Percentiles rank a stretch among this genome's conserved stretches.
phyloP scores from a whole-genome alignment of 495 filamentous ascomycete genomes.

The Daldinia loculata region DNA sequence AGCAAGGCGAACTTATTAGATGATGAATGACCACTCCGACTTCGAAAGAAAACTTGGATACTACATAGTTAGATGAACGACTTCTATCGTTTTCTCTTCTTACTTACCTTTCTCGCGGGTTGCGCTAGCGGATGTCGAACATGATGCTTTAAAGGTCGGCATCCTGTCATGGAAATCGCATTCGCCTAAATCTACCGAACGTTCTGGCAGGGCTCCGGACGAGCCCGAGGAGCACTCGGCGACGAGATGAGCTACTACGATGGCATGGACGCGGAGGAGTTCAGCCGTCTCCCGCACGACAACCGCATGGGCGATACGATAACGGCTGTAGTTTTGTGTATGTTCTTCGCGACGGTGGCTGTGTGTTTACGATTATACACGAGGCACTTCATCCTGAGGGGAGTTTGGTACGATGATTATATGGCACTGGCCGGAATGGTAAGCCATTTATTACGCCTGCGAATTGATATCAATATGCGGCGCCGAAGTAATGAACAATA shows the following conservation, averaged over 20 bases:
- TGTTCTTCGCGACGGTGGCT: slow-evolving; percentile 24
- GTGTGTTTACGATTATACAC: slow-evolving; percentile 38
- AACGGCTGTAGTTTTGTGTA: slow-evolving; percentile 26
- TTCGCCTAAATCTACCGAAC: slow-evolving; percentile 14
- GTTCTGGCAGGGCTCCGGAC: slow-evolving; percentile 9
- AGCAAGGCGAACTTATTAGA: slow-evolving; percentile 5
- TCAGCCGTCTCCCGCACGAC: slow-evolving; percentile 25
- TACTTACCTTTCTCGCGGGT: slow-evolving; percentile 1
- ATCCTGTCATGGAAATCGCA: slow-evolving; percentile 29
- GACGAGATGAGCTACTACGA: slow-evolving; percentile 3
- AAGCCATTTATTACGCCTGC: slow-evolving; percentile 2
- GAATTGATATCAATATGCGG: background rate
- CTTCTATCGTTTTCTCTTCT: slow-evolving; percentile 9
- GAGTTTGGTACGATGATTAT: slow-evolving; percentile 34
- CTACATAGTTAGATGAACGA: slow-evolving; percentile 6
- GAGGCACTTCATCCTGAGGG: slow-evolving; percentile 27
- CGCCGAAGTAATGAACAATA: background rate
- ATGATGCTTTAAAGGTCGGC: slow-evolving; percentile 15
- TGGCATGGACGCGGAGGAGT: background rate
- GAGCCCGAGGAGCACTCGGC: slow-evolving; percentile 1
- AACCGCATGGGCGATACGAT: slow-evolving; percentile 28
- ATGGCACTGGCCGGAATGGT: slow-evolving; percentile 36
- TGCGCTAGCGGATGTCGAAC: background rate
- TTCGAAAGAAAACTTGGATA: slow-evolving; percentile 9
- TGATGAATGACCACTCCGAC: slow-evolving; percentile 12